phyloP scores from a whole-genome alignment of 768 basidiomycete species.

The Obba rivulosa region DNA sequence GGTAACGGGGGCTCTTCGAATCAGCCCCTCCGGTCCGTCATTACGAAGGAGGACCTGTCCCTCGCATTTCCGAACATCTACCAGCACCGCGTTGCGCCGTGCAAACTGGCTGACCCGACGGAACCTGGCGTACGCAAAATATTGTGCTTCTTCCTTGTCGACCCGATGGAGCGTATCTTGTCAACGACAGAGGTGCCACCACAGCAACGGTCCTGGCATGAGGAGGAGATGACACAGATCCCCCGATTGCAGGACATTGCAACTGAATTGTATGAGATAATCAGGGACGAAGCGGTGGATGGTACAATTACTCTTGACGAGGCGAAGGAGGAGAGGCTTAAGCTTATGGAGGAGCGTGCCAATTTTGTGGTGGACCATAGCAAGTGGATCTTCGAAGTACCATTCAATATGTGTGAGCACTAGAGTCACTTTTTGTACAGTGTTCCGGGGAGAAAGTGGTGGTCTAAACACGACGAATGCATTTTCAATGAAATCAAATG shows the following conservation, averaged over 20 bases:
- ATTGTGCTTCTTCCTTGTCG: constrained; percentile 32
- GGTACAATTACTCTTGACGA: constrained; percentile 5
- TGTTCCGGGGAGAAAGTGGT: too few relatives aligned
- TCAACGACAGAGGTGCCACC: constrained; percentile 28
- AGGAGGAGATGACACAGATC: neutral
- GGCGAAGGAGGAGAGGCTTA: constrained; percentile 10
- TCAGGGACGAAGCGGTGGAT: constrained; percentile 2
- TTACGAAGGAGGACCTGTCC: constrained; percentile 21
- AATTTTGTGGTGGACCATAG: constrained; percentile 8
- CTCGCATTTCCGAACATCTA: constrained; percentile 34
- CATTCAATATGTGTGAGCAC: constrained; percentile 16
- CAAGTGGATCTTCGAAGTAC: constrained; percentile 8
- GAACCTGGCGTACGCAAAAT: constrained; percentile 35
- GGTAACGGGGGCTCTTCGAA: neutral
- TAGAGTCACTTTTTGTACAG: too few relatives aligned
- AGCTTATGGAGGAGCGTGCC: constrained; percentile 17
- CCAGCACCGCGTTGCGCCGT: constrained; percentile 32
- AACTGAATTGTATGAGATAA: constrained; percentile 14
- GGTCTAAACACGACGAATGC: too few relatives aligned
- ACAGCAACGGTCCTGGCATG: constrained; percentile 27
- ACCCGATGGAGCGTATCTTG: constrained; percentile 26
- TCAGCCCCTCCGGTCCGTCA: constrained; percentile 24
- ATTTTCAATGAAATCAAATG: too few relatives aligned
- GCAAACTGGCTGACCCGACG: constrained; percentile 25
- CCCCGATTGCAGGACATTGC: constrained; percentile 9